These are phyloP conservation scores for Iberis pinnata DNA, from an alignment of 345 rosid species.

Conservation along the genomic window DNA sequence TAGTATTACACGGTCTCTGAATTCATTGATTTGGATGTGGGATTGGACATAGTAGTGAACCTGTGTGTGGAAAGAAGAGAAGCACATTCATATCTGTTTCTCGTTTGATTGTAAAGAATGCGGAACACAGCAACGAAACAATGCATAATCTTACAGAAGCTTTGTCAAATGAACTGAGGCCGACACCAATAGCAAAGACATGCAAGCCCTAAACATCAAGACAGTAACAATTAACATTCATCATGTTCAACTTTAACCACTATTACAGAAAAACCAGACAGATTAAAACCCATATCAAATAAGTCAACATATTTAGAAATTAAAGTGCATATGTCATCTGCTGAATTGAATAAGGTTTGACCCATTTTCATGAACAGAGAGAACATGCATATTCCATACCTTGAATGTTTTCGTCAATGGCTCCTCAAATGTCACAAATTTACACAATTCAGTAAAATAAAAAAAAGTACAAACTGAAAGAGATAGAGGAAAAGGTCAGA, in stretches of 20 bases:
- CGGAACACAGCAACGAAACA: background rate
- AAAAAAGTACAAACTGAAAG: constrained; percentile 17
- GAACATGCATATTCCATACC: constrained; percentile 39
- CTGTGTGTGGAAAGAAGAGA: constrained; percentile 33
- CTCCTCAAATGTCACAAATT: constrained; percentile 48
- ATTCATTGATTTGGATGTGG: constrained; percentile 94
- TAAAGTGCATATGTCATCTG: constrained; percentile 8
- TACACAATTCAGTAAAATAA: constrained; percentile 13
- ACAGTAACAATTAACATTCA: background rate
- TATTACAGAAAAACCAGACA: too few species aligned
- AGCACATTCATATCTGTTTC: background rate
- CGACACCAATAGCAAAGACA: constrained; percentile 71
- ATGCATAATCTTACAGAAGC: constrained; percentile 64
- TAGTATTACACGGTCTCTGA: constrained; percentile 72
- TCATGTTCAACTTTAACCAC: too few species aligned
- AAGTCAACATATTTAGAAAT: too few species aligned
- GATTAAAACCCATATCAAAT: too few species aligned
- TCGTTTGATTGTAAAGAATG: background rate
- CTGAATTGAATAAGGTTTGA: constrained; percentile 1
- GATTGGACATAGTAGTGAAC: constrained; percentile 88
- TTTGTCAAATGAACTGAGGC: constrained; percentile 81
- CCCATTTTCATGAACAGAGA: constrained; percentile 9
- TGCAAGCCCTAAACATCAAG: constrained; percentile 67
- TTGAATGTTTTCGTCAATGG: constrained; percentile 48
- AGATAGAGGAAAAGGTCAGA: constrained; percentile 35